Evolutionary conservation across 2,329 filamentous ascomycete genomes (phyloP).

Genomic region (Dendrostoma leiphaemia): DNA sequence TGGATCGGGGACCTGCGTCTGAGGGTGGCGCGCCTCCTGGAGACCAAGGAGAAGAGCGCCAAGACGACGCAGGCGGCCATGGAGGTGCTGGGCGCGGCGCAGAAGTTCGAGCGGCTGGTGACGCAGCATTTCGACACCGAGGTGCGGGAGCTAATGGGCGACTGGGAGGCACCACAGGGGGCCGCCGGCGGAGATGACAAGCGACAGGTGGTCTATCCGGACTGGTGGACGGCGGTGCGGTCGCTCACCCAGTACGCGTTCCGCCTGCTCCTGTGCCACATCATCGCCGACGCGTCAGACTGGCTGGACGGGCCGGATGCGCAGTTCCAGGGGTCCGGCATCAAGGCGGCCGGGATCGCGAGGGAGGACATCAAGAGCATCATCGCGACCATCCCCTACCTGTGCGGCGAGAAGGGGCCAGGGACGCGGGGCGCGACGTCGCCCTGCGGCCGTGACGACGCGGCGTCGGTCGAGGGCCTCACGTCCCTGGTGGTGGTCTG

Average conservation of each 20-base stretch:
- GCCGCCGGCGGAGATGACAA: no score
- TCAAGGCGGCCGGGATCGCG: not conserved
- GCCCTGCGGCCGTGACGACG: conserved; percentile 7
- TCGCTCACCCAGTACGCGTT: conserved; percentile 7
- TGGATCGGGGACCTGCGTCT: conserved; percentile 2
- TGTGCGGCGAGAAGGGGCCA: conserved; percentile 1
- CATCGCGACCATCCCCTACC: conserved; percentile 9
- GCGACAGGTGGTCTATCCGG: conserved; percentile 3
- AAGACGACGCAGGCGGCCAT: not conserved
- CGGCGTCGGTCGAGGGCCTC: not conserved
- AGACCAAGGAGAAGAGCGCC: not conserved
- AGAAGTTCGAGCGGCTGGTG: conserved; percentile 8
- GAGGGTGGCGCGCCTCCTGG: not conserved
- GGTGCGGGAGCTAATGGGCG: not conserved
- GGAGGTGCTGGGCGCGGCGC: conserved; percentile 6
- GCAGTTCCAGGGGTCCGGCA: not conserved
- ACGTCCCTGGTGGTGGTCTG: conserved; percentile 10
- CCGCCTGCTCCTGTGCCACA: conserved; percentile 9
- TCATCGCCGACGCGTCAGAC: conserved; percentile 7
- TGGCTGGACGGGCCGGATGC: conserved; percentile 5
- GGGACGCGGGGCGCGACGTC: not conserved
- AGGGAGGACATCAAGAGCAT: conserved; percentile 8
- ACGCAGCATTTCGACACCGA: conserved; percentile 1
- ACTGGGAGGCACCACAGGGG: not conserved
- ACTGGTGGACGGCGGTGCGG: conserved; percentile 10